Evolutionary conservation across 2,329 filamentous ascomycete species (phyloP), one percentile per base, ranked within the genome.

Genomic region (Monilinia fructicola): DNA sequence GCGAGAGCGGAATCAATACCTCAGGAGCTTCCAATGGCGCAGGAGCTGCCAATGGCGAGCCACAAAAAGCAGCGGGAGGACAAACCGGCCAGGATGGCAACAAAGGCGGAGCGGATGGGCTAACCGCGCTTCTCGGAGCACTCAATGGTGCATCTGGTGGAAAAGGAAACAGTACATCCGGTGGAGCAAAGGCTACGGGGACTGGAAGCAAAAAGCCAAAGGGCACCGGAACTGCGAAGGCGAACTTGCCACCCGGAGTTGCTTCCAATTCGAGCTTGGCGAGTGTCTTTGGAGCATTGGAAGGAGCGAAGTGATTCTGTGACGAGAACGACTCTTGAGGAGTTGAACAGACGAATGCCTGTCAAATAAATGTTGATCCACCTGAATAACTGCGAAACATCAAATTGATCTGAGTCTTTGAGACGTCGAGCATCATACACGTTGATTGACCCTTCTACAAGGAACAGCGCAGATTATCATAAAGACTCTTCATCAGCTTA

Each of bases 211-310:
- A 59, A 7, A 64, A 56, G n/a, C 53, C 61, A 18, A 64, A 64
- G 21, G 52, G 52, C 9, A 35, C 54, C 52, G 12, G 52, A 11
- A 64, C 56, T 10, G 52, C 40, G 14, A 55, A 48, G 40, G 48
- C 59, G 9, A 60, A 60, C 31, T 64, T 56, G 31, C 62, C 62
- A 18, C 62, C 62, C 5, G 62, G 62, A 18, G 62, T 50, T 14
- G 53, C 42, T 16, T 58, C 53, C 4, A 42, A 50, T n/a, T 58
- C 62, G n/a, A 28, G 42, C 35, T 65, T 65, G 62, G 62, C 62
- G 1, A 50, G 53, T 46, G 16, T 65, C 11, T 65, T 65, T 65
- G 62, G 53, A 18, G 62, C 62, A 14, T 58, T 65, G 42, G 62
- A 65, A 14, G 54, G 62, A 9, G 62, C 62, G 28, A 52, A 52